Evolutionary conservation across 257 asterid genomes (phyloP).

Genomic region (Nicotiana knightiana): DNA sequence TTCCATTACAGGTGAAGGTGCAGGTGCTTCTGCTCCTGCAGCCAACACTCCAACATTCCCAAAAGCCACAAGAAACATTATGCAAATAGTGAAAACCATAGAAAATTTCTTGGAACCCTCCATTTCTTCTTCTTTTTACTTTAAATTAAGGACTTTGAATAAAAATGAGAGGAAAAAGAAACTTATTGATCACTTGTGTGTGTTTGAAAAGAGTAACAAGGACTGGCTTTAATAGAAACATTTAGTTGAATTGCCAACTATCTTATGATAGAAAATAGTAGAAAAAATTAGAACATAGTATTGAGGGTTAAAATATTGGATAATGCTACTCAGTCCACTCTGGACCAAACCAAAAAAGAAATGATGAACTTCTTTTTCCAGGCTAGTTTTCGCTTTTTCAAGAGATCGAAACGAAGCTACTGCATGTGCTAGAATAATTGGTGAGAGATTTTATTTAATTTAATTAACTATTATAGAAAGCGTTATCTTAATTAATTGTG

Average conservation of each 20-base stretch:
- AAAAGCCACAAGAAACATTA: background rate
- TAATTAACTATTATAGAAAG: background rate
- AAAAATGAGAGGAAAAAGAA: background rate
- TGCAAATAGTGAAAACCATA: background rate
- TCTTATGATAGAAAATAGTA: background rate
- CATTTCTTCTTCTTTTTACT: background rate
- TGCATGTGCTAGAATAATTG: conserved; percentile 1
- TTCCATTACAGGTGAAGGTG: conserved; percentile 4
- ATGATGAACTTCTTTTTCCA: background rate
- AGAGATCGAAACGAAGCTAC: background rate
- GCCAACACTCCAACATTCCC: conserved; percentile 3
- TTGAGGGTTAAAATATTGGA: background rate
- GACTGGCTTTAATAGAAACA: background rate
- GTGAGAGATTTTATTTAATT: background rate
- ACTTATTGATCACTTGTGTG: background rate
- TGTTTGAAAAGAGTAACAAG: background rate
- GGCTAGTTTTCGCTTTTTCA: background rate
- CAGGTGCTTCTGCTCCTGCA: background rate
- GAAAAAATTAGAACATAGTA: background rate
- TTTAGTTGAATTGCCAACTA: background rate
- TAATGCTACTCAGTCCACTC: background rate
- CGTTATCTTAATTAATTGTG: background rate
- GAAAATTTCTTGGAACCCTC: background rate
- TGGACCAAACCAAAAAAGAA: background rate
- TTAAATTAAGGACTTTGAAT: background rate